Conservation (phyloP, 495 filamentous ascomycete genomes). For the Amorphotheca resinae region DNA sequence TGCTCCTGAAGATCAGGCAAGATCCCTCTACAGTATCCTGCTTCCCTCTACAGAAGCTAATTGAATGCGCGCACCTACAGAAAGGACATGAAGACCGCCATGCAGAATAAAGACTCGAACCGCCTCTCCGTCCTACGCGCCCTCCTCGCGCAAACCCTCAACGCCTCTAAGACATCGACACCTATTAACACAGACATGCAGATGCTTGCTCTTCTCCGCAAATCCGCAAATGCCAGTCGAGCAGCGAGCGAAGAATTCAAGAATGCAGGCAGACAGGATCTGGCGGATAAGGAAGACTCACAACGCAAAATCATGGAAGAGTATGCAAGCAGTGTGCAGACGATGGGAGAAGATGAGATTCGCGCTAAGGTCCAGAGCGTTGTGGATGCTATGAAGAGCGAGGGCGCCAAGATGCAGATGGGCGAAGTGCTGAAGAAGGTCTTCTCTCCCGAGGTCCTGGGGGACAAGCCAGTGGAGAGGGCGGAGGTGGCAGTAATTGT, state of each 20-base stretch:
- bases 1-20: slow-evolving; percentile 26
- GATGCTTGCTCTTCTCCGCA: slow-evolving; percentile 40
- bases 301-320: slow-evolving; percentile 35
- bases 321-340: slow-evolving; percentile 36
- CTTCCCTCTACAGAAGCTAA: neutral
- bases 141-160: slow-evolving; percentile 39
- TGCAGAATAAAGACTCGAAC: slow-evolving; percentile 44
- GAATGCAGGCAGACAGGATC: slow-evolving; percentile 36
- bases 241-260: slow-evolving; percentile 36
- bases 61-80: slow-evolving; percentile 26
- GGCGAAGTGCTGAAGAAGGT: slow-evolving; percentile 21
- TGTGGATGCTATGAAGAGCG: slow-evolving; percentile 20
- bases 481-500: slow-evolving; percentile 17
- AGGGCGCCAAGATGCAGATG: slow-evolving; percentile 10
- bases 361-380: slow-evolving; percentile 24
- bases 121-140: slow-evolving; percentile 41
- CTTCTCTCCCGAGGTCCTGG: slow-evolving; percentile 10
- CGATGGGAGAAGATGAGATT: slow-evolving; percentile 30
- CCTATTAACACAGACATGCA: slow-evolving; percentile 44
- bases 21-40: slow-evolving; percentile 1
- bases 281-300: slow-evolving; percentile 40
- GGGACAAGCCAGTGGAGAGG: slow-evolving; percentile 16
- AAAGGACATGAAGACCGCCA: slow-evolving; percentile 45
- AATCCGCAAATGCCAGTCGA: slow-evolving; percentile 25
- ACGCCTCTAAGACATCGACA: slow-evolving; percentile 42